Evolutionary conservation across 495 filamentous ascomycete species (phyloP).

Genomic region (Aspergillus conjunctus): DNA sequence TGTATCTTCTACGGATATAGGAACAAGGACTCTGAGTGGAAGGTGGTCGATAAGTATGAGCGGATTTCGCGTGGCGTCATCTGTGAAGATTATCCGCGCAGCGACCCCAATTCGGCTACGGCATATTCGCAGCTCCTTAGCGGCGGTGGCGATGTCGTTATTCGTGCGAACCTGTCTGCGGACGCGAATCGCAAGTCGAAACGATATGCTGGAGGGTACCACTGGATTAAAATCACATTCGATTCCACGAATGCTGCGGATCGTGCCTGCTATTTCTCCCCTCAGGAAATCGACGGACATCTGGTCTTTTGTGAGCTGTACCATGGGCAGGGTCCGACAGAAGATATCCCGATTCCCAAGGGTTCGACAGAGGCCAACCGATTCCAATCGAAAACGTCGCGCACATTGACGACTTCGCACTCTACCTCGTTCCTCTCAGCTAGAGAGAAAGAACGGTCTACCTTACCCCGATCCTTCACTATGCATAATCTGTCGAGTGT

Average conservation of each 20-base stretch:
- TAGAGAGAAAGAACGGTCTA: slow-evolving; percentile 39
- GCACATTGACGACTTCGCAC: slow-evolving; percentile 42
- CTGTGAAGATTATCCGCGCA: slow-evolving; percentile 86
- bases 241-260: slow-evolving; percentile 80
- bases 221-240: slow-evolving; percentile 95
- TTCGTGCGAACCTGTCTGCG: slow-evolving; percentile 60
- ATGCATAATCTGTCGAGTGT: slow-evolving; percentile 44
- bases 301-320: slow-evolving; percentile 79
- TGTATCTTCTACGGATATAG: slow-evolving; percentile 84
- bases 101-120: slow-evolving; percentile 50
- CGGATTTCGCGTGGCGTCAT: slow-evolving; percentile 70
- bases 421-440: slow-evolving; percentile 43
- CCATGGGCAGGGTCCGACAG: slow-evolving; percentile 65
- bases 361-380: slow-evolving; percentile 39
- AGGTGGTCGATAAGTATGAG: slow-evolving; percentile 84
- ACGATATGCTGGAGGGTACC: slow-evolving; percentile 71
- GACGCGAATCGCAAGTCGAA: slow-evolving; percentile 75
- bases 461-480: slow-evolving; percentile 50
- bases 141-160: slow-evolving; percentile 62
- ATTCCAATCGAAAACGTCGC: slow-evolving; percentile 31
- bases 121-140: slow-evolving; percentile 60
- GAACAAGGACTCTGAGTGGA: slow-evolving; percentile 69
- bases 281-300: slow-evolving; percentile 74
- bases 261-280: slow-evolving; percentile 71
- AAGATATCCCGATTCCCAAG: slow-evolving; percentile 61